Percentiles rank a stretch among this genome's conserved stretches.
These are phyloP conservation scores for Berberis vulgaris DNA, from an alignment of 164 flowering plant genomes.

Conservation along the genomic window DNA sequence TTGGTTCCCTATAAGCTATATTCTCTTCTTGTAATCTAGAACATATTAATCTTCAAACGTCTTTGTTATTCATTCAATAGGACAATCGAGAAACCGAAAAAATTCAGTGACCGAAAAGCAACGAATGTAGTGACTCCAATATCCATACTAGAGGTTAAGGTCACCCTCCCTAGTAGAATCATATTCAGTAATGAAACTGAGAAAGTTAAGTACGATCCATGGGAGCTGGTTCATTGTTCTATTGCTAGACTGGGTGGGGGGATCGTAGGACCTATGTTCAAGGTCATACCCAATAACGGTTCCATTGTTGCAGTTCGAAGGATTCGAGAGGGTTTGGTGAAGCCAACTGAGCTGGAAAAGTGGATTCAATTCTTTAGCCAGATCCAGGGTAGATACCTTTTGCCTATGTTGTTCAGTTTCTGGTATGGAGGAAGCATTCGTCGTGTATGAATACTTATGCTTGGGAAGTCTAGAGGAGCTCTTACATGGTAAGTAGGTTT, in stretches of 20 bases:
- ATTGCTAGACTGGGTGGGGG: slow-evolving; percentile 1
- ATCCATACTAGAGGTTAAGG: background rate
- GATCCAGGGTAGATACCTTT: background rate
- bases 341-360: background rate
- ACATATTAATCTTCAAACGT: background rate
- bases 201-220: background rate
- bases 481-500: background rate
- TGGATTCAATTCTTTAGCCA: background rate
- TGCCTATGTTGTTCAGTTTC: slow-evolving; percentile 1
- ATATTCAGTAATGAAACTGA: background rate
- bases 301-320: background rate
- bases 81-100: background rate
- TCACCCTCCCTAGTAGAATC: slow-evolving; percentile 1
- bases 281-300: background rate
- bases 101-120: background rate
- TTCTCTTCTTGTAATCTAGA: background rate
- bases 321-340: background rate
- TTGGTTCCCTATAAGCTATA: background rate
- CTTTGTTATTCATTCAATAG: background rate
- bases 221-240: background rate
- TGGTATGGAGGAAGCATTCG: background rate
- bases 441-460: background rate
- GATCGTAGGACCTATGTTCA: background rate
- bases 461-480: slow-evolving; percentile 1
- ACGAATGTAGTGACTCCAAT: background rate